phyloP scores from a whole-genome alignment of 345 rosid species.

The Durio zibethinus region DNA sequence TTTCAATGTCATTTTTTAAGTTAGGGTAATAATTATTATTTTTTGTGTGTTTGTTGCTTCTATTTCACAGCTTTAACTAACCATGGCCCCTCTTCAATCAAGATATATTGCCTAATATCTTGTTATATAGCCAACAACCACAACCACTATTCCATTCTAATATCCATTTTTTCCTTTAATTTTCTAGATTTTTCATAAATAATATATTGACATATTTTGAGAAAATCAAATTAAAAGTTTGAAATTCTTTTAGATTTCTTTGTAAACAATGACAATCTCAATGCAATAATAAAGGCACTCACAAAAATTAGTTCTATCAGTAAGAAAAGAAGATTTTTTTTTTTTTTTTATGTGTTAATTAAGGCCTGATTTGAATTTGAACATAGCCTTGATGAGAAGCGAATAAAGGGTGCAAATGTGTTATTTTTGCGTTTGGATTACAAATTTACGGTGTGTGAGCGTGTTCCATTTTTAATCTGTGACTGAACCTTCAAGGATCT shows the following conservation, averaged over 20 bases:
- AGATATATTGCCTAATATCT: conserved; percentile 31
- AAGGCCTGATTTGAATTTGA: no score
- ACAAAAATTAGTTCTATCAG: no score
- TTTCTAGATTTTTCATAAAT: neutral
- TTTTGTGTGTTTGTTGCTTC: conserved; percentile 42
- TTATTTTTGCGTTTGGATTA: no score
- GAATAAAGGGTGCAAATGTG: no score
- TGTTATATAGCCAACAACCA: conserved; percentile 46
- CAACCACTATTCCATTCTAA: neutral
- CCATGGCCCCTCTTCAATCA: conserved; percentile 46
- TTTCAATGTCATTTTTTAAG: conserved; percentile 7
- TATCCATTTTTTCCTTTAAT: neutral
- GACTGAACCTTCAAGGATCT: no score
- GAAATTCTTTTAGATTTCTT: neutral
- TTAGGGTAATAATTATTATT: conserved; percentile 6
- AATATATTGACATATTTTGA: neutral
- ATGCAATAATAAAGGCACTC: neutral
- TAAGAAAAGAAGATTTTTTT: no score
- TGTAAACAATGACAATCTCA: no score
- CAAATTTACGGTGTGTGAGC: no score
- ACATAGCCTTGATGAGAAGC: no score
- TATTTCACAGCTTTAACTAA: conserved; percentile 64
- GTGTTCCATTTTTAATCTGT: no score
- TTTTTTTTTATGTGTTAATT: no score
- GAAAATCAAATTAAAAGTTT: neutral